Evolutionary conservation across 768 basidiomycete genomes (phyloP).

Genomic region (Tubosaeta sp.): DNA sequence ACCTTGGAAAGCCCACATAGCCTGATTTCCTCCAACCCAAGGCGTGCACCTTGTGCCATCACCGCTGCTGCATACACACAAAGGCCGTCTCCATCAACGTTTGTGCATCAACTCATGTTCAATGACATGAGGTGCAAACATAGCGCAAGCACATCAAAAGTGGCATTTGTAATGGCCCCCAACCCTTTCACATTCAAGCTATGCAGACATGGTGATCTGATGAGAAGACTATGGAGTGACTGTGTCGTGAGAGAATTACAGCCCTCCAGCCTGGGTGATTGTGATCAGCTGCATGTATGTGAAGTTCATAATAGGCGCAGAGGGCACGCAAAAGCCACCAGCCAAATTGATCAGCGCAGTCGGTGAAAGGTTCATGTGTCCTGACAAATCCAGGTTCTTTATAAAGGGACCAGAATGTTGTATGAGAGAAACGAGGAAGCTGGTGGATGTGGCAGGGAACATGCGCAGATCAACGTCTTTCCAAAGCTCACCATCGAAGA

Average conservation of each 20-base stretch:
- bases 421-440: conserved; percentile 50
- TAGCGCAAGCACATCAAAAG: conserved; percentile 61
- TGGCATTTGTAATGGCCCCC: conserved; percentile 63
- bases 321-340: conserved; percentile 47
- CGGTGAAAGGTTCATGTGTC: conserved; percentile 50
- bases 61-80: conserved; percentile 42
- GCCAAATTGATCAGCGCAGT: conserved; percentile 50
- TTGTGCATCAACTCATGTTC: conserved; percentile 68
- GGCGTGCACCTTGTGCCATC: conserved; percentile 41
- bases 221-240: conserved; percentile 66
- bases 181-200: conserved; percentile 66
- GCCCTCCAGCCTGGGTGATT: conserved; percentile 70
- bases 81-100: conserved; percentile 64
- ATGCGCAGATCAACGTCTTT: conserved; percentile 53
- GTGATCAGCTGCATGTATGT: conserved; percentile 63
- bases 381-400: conserved; percentile 55
- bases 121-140: conserved; percentile 55
- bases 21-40: conserved; percentile 58
- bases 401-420: conserved; percentile 61
- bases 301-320: conserved; percentile 25
- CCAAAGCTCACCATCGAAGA: conserved; percentile 90
- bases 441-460: conserved; percentile 54
- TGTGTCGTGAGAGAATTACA: conserved; percentile 62
- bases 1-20: conserved; percentile 64
- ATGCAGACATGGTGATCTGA: conserved; percentile 56